Percentiles rank a stretch among this genome's conserved stretches.
These are phyloP conservation scores for Coffea eugenioides DNA, from an alignment of 257 asterid species.

Conservation along the genomic window DNA sequence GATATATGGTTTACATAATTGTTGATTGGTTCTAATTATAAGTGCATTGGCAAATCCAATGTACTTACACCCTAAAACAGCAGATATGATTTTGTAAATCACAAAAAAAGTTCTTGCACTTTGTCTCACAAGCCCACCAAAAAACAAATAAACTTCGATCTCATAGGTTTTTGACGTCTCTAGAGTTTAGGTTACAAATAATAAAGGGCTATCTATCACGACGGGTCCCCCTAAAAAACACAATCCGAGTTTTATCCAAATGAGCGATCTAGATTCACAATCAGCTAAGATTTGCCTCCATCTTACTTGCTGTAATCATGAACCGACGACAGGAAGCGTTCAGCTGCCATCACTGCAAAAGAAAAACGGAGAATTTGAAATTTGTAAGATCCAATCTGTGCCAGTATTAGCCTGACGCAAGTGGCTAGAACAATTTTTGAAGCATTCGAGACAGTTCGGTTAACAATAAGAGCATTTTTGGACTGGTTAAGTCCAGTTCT, in stretches of 20 bases:
- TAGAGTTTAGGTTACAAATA: background rate
- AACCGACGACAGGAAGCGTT: background rate
- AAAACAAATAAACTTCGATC: background rate
- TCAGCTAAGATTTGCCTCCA: constrained; percentile 9
- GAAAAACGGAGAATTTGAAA: background rate
- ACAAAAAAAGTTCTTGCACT: background rate
- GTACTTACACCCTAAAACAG: constrained; percentile 2
- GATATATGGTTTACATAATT: background rate
- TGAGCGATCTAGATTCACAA: background rate
- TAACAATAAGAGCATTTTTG: background rate
- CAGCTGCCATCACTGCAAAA: background rate
- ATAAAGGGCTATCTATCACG: background rate
- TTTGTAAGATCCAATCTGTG: background rate
- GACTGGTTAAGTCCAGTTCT: too few relatives aligned
- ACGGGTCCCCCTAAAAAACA: background rate
- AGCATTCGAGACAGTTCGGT: too few relatives aligned
- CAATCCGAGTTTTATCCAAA: background rate
- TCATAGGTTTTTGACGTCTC: background rate
- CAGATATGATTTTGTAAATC: background rate
- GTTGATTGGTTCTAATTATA: constrained; percentile 18
- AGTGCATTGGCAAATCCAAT: constrained; percentile 4
- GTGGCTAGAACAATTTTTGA: background rate
- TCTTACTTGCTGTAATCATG: background rate
- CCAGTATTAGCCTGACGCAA: background rate
- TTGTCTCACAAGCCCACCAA: background rate